These are phyloP conservation scores for Diaporthe destruens DNA, from an alignment of 2,329 filamentous ascomycete species.

Conservation along the genomic window DNA sequence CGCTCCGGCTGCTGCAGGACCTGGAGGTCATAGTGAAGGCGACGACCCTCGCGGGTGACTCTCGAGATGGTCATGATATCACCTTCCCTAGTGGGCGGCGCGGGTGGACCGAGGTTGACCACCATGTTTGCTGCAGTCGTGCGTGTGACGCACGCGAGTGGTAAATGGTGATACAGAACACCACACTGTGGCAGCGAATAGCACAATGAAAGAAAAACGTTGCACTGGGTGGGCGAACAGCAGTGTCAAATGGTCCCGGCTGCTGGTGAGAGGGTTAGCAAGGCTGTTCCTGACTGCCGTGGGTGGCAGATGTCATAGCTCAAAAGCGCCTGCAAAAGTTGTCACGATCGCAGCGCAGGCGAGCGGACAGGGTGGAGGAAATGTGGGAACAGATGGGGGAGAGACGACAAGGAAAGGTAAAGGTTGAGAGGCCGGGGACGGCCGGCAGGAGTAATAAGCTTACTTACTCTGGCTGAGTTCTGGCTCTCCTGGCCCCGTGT, in stretches of 20 bases:
- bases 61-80: constrained; percentile 37
- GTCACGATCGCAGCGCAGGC: background rate
- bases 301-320: background rate
- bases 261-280: constrained; percentile 12
- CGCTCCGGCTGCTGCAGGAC: constrained; percentile 96
- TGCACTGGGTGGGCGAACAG: background rate
- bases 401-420: background rate
- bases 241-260: background rate
- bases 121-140: constrained; percentile 30
- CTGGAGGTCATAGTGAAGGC: constrained; percentile 82
- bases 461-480: constrained; percentile 1
- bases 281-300: background rate
- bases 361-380: background rate
- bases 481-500: background rate
- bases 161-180: constrained; percentile 11
- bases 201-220: background rate
- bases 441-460: constrained; percentile 18
- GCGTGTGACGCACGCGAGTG: background rate
- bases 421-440: constrained; percentile 10
- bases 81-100: constrained; percentile 38
- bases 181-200: background rate
- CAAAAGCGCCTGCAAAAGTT: background rate
- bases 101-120: constrained; percentile 37
- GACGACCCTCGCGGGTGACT: constrained; percentile 79
- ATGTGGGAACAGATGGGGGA: background rate